These are phyloP conservation scores for Fagopyrum tataricum DNA, from an alignment of 148 eudicot species.

Conservation along the genomic window DNA sequence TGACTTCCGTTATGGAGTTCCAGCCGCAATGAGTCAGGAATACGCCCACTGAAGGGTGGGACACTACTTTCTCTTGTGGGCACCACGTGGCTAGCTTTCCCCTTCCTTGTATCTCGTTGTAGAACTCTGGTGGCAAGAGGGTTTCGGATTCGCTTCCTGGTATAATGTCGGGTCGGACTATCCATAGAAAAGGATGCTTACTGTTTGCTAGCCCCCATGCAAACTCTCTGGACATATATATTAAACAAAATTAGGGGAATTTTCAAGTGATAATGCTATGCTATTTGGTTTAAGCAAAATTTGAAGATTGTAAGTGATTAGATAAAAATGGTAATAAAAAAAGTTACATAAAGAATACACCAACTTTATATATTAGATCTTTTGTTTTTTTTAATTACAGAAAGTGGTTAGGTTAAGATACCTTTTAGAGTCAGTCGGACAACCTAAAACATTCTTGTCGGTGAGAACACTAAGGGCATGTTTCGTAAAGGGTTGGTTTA, in stretches of 20 bases:
- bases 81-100: slow-evolving; percentile 25
- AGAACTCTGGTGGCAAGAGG: slow-evolving; percentile 7
- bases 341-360: neutral
- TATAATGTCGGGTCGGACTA: slow-evolving; percentile 16
- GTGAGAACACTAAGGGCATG: too few relatives aligned
- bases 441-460: too few relatives aligned
- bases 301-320: neutral
- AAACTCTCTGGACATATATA: slow-evolving; percentile 12
- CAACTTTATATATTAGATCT: too few relatives aligned
- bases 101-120: slow-evolving; percentile 17
- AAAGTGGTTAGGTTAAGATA: too few relatives aligned
- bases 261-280: neutral
- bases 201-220: slow-evolving; percentile 34
- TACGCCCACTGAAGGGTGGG: slow-evolving; percentile 22
- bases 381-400: too few relatives aligned
- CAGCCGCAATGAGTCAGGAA: slow-evolving; percentile 42
- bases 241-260: neutral
- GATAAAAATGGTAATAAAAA: neutral
- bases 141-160: neutral
- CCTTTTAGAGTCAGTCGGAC: too few relatives aligned
- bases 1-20: slow-evolving; percentile 27
- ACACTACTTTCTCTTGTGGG: slow-evolving; percentile 23
- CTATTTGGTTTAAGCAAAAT: neutral
- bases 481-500: too few relatives aligned
- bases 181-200: slow-evolving; percentile 25